Base-by-base conservation (phyloP, 768 basidiomycete species). In the Mycena alexandri region DNA sequence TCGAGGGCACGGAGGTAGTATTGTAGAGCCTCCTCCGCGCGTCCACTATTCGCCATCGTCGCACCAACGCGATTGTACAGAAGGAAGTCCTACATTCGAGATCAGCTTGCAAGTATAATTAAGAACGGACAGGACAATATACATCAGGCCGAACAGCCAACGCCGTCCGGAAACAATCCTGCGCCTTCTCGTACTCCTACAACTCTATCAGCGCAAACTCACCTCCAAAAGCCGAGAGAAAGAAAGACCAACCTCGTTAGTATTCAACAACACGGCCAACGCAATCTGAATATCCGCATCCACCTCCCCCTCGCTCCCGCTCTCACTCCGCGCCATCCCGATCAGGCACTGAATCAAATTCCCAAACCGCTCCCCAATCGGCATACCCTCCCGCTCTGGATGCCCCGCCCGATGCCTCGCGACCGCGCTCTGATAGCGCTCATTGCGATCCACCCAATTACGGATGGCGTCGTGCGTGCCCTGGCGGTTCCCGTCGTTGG, bases 231-330 rank as follows among this genome's bases (percentile, higher is more conserved):
- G 63, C 46, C n/a, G 64, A 58, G 21, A n/a, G 42, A 5, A 38
- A 38, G 38, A 38, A 38, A 14, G 2, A 72, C 82, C 25, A 67
- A 94, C 95, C 84, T 98, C 97, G 64, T 90, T 94, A 11, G 93
- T 89, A 78, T 98, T 99, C 77, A 99, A 85, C 74, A 99, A 75
- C 43, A 99, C 92, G 5, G 95, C 97, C 55, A 99, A 84, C 6
- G 95, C 98, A 54, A 99, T 89, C 80, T 99, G 98, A 33, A 96
- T 90, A 77, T 99, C 97, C 11, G 97, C 91, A 77, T 99, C 98
- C 24, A 99, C 86, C 58, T 84, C 84, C 5, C 84, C 84, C 5
- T 84, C 87, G 44, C 80, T n/a, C n/a, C 29, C 82, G 21, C 81
- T 80, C 68, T 86, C 83, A 69, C 82, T 83, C 71, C 89, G 83